These are phyloP conservation scores for Wallacemonas sp. DNA, from an alignment of 208 protist species.

Conservation along the genomic window DNA sequence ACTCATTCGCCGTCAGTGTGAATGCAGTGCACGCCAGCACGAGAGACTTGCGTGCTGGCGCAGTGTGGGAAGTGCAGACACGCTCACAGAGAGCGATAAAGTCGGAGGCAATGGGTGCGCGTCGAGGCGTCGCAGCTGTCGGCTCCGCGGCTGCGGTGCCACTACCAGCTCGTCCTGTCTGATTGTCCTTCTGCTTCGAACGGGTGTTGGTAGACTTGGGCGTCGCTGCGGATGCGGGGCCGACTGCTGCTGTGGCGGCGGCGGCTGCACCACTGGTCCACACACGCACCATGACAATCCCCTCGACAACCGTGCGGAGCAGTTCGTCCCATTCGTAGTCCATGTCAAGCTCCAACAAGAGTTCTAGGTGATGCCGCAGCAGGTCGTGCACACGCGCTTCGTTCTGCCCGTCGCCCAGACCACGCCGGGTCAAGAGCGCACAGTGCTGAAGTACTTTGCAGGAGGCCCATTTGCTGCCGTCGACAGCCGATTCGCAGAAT, in stretches of 20 bases:
- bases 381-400: slow-evolving; percentile 27
- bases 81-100: slow-evolving; percentile 6
- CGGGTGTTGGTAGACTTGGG: too few species aligned
- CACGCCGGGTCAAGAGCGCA: slow-evolving; percentile 33
- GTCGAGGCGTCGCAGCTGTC: too few species aligned
- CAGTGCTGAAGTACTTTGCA: slow-evolving; percentile 75
- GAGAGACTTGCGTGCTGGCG: slow-evolving; percentile 23
- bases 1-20: neutral
- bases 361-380: slow-evolving; percentile 34
- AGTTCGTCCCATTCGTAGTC: slow-evolving; percentile 85
- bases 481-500: slow-evolving; percentile 65
- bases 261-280: too few species aligned
- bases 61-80: slow-evolving; percentile 15
- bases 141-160: too few species aligned
- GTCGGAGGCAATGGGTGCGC: neutral
- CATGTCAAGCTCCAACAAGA: slow-evolving; percentile 46
- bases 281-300: slow-evolving; percentile 53
- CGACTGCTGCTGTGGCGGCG: too few species aligned
- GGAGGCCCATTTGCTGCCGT: slow-evolving; percentile 64
- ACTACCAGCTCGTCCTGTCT: too few species aligned
- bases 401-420: slow-evolving; percentile 18
- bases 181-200: too few species aligned
- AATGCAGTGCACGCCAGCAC: slow-evolving; percentile 23
- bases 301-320: slow-evolving; percentile 61
- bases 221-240: too few species aligned